Evolutionary conservation across 1,139 yeast genomes (phyloP), one percentile per base, ranked within the genome.

Genomic region (Magnusiomyces fungicola): DNA sequence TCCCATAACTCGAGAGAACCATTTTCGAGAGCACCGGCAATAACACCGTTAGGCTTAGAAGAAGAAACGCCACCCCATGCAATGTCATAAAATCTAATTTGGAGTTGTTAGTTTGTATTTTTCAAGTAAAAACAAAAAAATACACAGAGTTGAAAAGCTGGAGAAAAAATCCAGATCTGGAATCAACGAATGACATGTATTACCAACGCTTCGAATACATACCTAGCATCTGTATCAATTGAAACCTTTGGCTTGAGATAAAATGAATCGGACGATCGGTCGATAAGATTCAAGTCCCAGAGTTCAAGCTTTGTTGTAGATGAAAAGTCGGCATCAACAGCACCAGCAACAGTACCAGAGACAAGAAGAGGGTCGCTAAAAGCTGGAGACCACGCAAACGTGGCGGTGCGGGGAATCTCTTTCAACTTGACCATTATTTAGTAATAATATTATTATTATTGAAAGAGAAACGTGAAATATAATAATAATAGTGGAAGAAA

Each of bases 301-400:
- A 92, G 73, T 60, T 88, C 94, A 53, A 92, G 71, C 27, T 77
- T 70, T 2, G 96, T 82, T 34, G 81, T 75, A 34, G 95, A 80
- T 46, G 90, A 81, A 68, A 90, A 89, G 62, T 84, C 80, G 46
- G 85, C 86, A 63, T 88, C 97, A 58, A 92, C 84, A 16, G 97
- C 95, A 16, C 97, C 97, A 0, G 97, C 92, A 21, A 87, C 87
- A 0, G 97, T 84, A 40, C 96, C 98, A 1, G 96, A 80, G 25
- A 88, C 97, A 59, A 90, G 68, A 52, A 80, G 68, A 24, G 96
- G 95, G 53, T 82, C 72, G 48, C 76, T 69, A 59, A 82, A 87
- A 61, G 75, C 46, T 44, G 74, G 79, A 50, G 96, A 87, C 97
- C 97, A 92, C 47, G 97, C 95, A 69, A 92, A 88, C 34, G 96